Conservation (phyloP, 176 grass and related monocot species). For the Carex scoparia region DNA sequence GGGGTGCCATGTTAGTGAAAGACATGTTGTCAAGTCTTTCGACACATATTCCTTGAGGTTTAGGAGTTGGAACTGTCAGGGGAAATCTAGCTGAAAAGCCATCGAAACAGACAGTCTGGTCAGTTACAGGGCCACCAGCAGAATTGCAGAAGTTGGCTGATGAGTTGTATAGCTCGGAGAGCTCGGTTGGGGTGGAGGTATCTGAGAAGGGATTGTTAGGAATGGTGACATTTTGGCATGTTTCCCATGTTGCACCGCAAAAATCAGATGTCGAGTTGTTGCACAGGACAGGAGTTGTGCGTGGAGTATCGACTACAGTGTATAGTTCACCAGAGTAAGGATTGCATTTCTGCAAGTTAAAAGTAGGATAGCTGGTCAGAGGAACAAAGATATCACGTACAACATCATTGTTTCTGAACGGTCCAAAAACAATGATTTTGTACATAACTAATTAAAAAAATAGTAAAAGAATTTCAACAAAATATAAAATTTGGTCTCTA, state of each 20-base stretch:
- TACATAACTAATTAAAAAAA: too few species aligned
- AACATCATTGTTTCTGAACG: too few species aligned
- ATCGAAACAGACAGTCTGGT: conserved; percentile 47
- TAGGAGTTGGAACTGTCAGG: background rate
- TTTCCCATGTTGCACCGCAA: conserved; percentile 57
- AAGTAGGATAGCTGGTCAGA: background rate
- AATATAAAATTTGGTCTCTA: too few species aligned
- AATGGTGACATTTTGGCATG: conserved; percentile 61
- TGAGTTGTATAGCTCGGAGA: conserved; percentile 62
- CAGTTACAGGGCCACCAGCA: conserved; percentile 28
- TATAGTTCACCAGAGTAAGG: conserved; percentile 71
- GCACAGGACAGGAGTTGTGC: conserved; percentile 57
- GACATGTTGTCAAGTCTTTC: conserved; percentile 59
- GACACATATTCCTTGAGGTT: conserved; percentile 58
- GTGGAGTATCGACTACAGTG: conserved; percentile 26
- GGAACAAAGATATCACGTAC: background rate
- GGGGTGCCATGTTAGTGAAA: conserved; percentile 72
- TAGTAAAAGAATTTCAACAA: too few species aligned
- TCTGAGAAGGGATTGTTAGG: conserved; percentile 52
- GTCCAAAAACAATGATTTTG: too few species aligned
- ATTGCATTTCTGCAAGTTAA: conserved; percentile 50
- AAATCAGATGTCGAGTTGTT: conserved; percentile 41
- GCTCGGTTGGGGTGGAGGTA: conserved; percentile 25
- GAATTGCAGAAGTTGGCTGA: conserved; percentile 43
- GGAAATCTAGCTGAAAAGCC: conserved; percentile 50